Base-by-base conservation (phyloP, 139 green algal genomes). In the Coelastrella sp. region DNA sequence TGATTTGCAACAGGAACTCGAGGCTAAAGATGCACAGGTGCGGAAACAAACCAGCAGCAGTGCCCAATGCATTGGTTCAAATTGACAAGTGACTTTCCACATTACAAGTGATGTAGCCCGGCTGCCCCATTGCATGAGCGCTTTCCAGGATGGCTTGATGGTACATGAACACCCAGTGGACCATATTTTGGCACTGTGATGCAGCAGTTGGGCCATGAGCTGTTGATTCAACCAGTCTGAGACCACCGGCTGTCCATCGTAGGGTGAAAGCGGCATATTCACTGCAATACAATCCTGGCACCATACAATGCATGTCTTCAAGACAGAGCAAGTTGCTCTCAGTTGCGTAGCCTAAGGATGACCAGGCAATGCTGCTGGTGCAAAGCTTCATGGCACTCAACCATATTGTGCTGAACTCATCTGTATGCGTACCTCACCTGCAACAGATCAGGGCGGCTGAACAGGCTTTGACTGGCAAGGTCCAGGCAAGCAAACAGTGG, bases 401-500 rank as follows among this genome's bases (percentile, higher is more conserved):
- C 56, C 10, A 60, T 1, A 35, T 85, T 35, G 57, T 27, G 79
- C 56, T 85, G 79, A 12, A 61, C 25, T 68, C 12, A 14, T 6
- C 25, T 85, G 22, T 22, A 14, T 27, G 22, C 70, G 35, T 14
- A 63, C 57, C 66, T 49, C 66, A 19, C 15, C n/a, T 68, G n/a
- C 24, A 73, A 65, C 70, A 91, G 88, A 68, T 68, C 22, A 83
- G 78, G 68, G 70, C 66, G 56, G 19, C 56, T 56, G 25, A 75
- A 6, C 89, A 91, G 20, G 78, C 83, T 14, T 72, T 92, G 6
- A 35, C 60, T 68, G 70, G 84, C 73, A 94, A 88, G 86, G 65
- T 94, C 7, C 81, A 91, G 76, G 89, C 95, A 15, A 90, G 72
- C 59, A 93, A 92, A 76, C 93, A 95, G 88, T 94, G 93, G 82